Evolutionary conservation across 2,329 filamentous ascomycete genomes (phyloP), one percentile per base, ranked within the genome.

Genomic region (Diaporthe sp.): DNA sequence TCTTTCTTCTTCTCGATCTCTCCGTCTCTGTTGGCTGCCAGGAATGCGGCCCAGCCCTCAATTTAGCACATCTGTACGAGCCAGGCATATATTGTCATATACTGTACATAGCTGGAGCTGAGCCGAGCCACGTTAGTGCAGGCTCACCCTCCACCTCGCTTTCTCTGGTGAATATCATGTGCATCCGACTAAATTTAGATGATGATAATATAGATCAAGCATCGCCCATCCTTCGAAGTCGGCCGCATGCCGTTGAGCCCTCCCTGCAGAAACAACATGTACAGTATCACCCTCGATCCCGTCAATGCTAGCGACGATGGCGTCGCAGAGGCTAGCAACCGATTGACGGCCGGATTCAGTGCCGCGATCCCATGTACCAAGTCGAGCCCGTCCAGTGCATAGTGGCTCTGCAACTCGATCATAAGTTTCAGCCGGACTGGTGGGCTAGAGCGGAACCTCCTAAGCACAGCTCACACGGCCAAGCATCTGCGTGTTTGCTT

Each of bases 341-440:
- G 71, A 31, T 8, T 42, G 46, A 62, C 15, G 28, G 28, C 71
- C 71, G 46, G 71, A 55, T 73, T 31, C 57, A 73, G 39, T 39
- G n/a, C 46, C 71, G 58, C 58, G 58, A 73, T 49, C 70, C 34
- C 39, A 71, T 49, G 28, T 34, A 42, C 25, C 57, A 13, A 31
- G 39, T 44, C 42, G 42, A 12, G 60, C 61, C n/a, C 46, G 34
- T 68, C 46, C n/a, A 55, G 8, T 7, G 19, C 22, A 42, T 22
- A n/a, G 65, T 42, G 49, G 31, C 65, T 42, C 65, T 55, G 34
- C 34, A 22, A 31, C 42, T 57, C n/a, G 34, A 46, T n/a, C 34
- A 51, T 25, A 55, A 34, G 71, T 73, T 73, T 73, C 71, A 57
- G 58, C 58, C 60, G 44, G 51, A 55, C 46, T 42, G n/a, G n/a